phyloP scores from a whole-genome alignment of 73 alveolate species.

The Tetrahymena malaccensis region DNA sequence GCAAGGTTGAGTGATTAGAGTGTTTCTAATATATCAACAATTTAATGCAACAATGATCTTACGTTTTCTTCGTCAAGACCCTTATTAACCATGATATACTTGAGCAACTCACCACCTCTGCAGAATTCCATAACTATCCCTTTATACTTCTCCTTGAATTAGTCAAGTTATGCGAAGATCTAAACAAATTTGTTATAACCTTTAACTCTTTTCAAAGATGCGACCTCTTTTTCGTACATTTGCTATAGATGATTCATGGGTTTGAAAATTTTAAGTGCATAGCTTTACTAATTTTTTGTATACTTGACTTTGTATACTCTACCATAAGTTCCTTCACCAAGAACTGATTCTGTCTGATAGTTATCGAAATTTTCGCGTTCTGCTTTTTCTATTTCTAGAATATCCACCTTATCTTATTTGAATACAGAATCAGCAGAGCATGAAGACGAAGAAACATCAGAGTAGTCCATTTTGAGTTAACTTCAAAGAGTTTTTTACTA shows the following conservation, averaged over 20 bases:
- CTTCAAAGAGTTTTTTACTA: background rate
- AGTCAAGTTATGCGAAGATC: background rate
- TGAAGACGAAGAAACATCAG: background rate
- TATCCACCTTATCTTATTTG: background rate
- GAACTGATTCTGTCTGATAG: background rate
- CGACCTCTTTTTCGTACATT: background rate
- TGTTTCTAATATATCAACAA: background rate
- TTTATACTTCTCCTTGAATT: background rate
- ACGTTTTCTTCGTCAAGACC: background rate
- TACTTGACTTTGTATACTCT: background rate
- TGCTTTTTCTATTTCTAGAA: background rate
- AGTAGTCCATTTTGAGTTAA: background rate
- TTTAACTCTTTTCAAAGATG: background rate
- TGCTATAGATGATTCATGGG: background rate
- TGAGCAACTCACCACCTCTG: background rate
- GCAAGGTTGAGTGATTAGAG: background rate
- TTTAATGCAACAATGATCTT: background rate
- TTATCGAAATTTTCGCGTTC: background rate
- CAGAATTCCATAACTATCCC: background rate
- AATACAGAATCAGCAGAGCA: background rate
- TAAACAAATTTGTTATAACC: background rate
- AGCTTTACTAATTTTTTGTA: background rate
- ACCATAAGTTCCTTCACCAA: background rate
- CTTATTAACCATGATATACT: background rate
- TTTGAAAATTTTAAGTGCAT: background rate